Base-by-base conservation (phyloP, 306 rosid species). In the Inga leiocalycina region DNA sequence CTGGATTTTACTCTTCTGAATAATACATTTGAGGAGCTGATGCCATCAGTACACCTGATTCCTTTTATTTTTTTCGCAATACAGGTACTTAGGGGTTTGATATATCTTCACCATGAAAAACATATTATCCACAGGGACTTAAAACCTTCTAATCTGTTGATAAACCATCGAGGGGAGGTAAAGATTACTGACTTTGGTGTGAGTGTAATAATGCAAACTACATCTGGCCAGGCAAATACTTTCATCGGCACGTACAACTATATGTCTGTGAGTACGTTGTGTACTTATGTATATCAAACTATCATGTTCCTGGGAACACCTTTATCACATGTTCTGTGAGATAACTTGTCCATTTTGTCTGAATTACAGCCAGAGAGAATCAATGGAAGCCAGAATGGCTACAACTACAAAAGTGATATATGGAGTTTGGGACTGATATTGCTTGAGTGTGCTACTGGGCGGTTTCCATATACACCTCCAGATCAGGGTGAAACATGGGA, bases 121-220 rank as follows among this genome's bases (percentile, higher is more conserved):
- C 94, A 96, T 80, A 91, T 96, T 71, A 96, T 96, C 80, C 99
- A 96, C 77, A 87, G 99, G 89, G 99, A 96, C 85, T 81, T 96
- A 62, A 96, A 96, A 86, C 98, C 99, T 69, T 94, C 99, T 3
- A 96, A 96, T 84, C 82, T 94, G 81, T 85, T 96, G 41, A 88
- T 94, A 83, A 96, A 96, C 84, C 99, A 96, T 87, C 83, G 93
- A 86, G 99, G 99, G 76, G 97, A 96, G 81, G 97, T 92, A 48
- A 96, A 94, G 89, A 94, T 96, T 75, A 91, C 99, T 62, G 99
- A 96, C 87, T 96, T 96, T 83, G 99, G 99, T 80, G 99, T 92
- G 70, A 96, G 99, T 88, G 86, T 89, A 80, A 91, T 92, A 59
- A 75, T 94, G 98, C 91, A 89, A 51, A 89, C 82, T 85, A 96